phyloP scores from a whole-genome alignment of 78 protist species.

The Dictyostelium citrinum region DNA sequence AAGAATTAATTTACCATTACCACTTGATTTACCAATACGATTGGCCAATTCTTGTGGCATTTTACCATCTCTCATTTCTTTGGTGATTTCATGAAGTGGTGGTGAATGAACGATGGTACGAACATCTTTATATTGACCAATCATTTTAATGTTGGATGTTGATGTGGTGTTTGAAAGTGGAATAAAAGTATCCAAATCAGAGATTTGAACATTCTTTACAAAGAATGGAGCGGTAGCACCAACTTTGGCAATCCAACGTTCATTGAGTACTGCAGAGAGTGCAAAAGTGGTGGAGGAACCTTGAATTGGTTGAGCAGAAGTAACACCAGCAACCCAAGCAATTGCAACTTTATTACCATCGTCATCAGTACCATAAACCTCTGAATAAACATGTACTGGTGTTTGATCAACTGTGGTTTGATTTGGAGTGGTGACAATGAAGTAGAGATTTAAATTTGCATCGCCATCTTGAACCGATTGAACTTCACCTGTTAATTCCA shows the following conservation, averaged over 20 bases:
- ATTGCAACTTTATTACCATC: slow-evolving; percentile 37
- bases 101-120: slow-evolving; percentile 1
- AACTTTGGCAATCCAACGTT: slow-evolving; percentile 69
- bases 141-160: slow-evolving; percentile 8
- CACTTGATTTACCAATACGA: slow-evolving; percentile 31
- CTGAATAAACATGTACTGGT: slow-evolving; percentile 72
- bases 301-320: not conserved
- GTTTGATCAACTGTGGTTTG: not conserved
- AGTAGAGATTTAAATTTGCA: slow-evolving; percentile 1
- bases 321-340: slow-evolving; percentile 68
- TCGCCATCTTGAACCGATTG: not conserved
- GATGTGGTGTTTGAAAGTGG: slow-evolving; percentile 32
- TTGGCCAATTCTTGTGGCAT: slow-evolving; percentile 56
- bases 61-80: slow-evolving; percentile 77
- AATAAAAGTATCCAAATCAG: slow-evolving; percentile 41
- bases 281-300: not conserved
- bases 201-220: slow-evolving; percentile 59
- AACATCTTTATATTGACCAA: slow-evolving; percentile 24
- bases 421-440: not conserved
- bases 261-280: not conserved
- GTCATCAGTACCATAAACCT: slow-evolving; percentile 60
- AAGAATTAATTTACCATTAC: slow-evolving; percentile 67
- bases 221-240: slow-evolving; percentile 72
- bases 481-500: slow-evolving; percentile 60
- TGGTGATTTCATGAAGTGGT: slow-evolving; percentile 65